phyloP scores from a whole-genome alignment of 2,329 filamentous ascomycete species.

The Penicillium sp. region DNA sequence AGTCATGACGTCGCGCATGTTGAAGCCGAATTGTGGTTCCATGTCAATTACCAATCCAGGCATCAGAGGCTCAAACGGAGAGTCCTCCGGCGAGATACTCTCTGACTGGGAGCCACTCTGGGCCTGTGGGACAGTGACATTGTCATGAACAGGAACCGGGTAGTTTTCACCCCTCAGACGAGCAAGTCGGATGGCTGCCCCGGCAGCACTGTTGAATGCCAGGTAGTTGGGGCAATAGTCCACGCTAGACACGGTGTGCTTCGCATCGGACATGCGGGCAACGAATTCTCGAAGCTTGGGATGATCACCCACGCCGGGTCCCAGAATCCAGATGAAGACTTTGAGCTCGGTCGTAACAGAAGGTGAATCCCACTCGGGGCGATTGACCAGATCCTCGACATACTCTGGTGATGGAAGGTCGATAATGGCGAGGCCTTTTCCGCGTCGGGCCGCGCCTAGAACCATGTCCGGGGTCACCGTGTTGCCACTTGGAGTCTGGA shows the following conservation, averaged over 20 bases:
- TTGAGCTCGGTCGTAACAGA: conserved; percentile 68
- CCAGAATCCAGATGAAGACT: conserved; percentile 80
- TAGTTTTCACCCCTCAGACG: conserved; percentile 75
- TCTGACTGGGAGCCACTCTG: conserved; percentile 1
- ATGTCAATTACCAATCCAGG: conserved; percentile 48
- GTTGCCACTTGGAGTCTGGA: conserved; percentile 65
- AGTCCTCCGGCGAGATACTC: conserved; percentile 5
- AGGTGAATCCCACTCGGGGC: conserved; percentile 70
- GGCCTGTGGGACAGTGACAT: conserved; percentile 50
- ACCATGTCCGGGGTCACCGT: conserved; percentile 86
- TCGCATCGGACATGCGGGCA: conserved; percentile 57
- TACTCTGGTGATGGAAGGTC: conserved; percentile 75
- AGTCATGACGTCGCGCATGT: conserved; percentile 33
- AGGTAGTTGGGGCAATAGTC: conserved; percentile 78
- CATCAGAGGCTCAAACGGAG: conserved; percentile 39
- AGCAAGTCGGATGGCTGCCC: conserved; percentile 68
- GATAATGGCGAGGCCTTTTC: conserved; percentile 74
- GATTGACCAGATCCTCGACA: conserved; percentile 67
- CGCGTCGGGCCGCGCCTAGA: conserved; percentile 65
- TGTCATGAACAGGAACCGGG: conserved; percentile 67
- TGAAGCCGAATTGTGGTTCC: conserved; percentile 48
- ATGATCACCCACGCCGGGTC: conserved; percentile 66
- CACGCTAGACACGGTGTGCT: conserved; percentile 76
- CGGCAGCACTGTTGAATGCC: conserved; percentile 66
- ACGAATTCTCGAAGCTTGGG: conserved; percentile 70